These are phyloP conservation scores for Arthromyces matolae DNA, from an alignment of 768 basidiomycete genomes.

Conservation along the genomic window DNA sequence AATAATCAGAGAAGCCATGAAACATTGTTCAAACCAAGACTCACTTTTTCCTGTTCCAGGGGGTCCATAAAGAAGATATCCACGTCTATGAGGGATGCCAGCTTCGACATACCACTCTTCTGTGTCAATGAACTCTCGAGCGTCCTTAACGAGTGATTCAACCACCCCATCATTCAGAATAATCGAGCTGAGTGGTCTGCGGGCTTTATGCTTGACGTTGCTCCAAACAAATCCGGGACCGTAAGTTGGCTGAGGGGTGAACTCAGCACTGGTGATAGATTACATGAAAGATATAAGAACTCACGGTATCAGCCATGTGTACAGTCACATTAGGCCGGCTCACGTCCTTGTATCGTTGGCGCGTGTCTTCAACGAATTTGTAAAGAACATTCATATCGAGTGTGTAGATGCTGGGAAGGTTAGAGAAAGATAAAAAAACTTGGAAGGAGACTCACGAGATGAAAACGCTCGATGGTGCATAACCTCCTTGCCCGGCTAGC, in stretches of 20 bases:
- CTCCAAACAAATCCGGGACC: slow-evolving; percentile 39
- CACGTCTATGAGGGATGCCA: slow-evolving; percentile 56
- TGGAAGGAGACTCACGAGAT: slow-evolving; percentile 24
- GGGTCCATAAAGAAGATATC: slow-evolving; percentile 54
- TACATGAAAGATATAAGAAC: slow-evolving; percentile 4
- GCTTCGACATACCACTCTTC: slow-evolving; percentile 57
- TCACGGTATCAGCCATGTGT: slow-evolving; percentile 30
- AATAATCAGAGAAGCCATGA: slow-evolving; percentile 31
- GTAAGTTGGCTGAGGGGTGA: slow-evolving; percentile 29
- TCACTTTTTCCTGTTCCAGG: slow-evolving; percentile 63
- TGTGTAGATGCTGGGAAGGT: slow-evolving; percentile 34
- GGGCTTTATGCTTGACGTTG: slow-evolving; percentile 43
- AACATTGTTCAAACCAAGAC: slow-evolving; percentile 12
- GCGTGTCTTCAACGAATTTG: slow-evolving; percentile 33
- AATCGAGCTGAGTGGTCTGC: slow-evolving; percentile 51
- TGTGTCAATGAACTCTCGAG: slow-evolving; percentile 46
- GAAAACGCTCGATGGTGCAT: slow-evolving; percentile 20
- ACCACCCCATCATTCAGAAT: slow-evolving; percentile 46
- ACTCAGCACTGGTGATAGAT: background rate
- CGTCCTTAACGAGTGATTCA: slow-evolving; percentile 45
- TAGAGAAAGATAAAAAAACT: background rate
- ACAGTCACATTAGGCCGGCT: slow-evolving; percentile 33
- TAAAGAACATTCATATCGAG: slow-evolving; percentile 33
- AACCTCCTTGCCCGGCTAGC: slow-evolving; percentile 8
- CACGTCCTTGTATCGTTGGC: slow-evolving; percentile 30